Conservation (phyloP, 73 alveolate species). For the Symbiodinium natans region DNA sequence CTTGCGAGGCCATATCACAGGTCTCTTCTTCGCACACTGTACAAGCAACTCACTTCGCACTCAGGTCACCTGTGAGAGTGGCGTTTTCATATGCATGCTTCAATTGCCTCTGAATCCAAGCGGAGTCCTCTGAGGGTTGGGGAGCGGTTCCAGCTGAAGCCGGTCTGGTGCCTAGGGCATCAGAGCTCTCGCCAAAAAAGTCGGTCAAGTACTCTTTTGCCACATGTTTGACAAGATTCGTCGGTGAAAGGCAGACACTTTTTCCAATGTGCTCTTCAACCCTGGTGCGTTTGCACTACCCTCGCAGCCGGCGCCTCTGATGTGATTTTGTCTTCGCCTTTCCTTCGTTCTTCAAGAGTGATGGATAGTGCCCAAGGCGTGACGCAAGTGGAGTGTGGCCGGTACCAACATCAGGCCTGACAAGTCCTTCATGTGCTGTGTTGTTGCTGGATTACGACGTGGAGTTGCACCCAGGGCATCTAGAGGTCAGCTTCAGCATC, state of each 20-base stretch:
- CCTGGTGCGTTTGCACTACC: constrained; percentile 31
- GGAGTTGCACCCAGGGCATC: background rate
- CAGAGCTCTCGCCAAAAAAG: background rate
- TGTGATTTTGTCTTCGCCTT: no score
- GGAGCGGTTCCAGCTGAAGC: constrained; percentile 40
- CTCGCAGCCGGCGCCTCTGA: background rate
- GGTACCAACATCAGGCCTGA: constrained; percentile 33
- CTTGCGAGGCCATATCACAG: constrained; percentile 48
- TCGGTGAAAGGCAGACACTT: background rate
- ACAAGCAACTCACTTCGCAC: background rate
- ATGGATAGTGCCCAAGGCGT: background rate
- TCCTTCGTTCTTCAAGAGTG: no score
- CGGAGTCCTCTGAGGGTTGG: constrained; percentile 24
- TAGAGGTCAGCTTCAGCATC: constrained; percentile 69
- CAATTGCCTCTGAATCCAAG: background rate
- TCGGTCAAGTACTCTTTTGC: no score
- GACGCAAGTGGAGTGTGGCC: constrained; percentile 69
- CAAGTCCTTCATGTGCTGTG: no score
- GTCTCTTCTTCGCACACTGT: constrained; percentile 22
- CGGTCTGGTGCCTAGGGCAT: background rate
- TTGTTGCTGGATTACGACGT: no score
- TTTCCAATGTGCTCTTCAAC: background rate
- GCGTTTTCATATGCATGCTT: no score
- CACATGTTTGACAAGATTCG: no score
- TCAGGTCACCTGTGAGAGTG: no score